phyloP scores from a whole-genome alignment of 768 basidiomycete genomes.

The Tylopilus intermedius region DNA sequence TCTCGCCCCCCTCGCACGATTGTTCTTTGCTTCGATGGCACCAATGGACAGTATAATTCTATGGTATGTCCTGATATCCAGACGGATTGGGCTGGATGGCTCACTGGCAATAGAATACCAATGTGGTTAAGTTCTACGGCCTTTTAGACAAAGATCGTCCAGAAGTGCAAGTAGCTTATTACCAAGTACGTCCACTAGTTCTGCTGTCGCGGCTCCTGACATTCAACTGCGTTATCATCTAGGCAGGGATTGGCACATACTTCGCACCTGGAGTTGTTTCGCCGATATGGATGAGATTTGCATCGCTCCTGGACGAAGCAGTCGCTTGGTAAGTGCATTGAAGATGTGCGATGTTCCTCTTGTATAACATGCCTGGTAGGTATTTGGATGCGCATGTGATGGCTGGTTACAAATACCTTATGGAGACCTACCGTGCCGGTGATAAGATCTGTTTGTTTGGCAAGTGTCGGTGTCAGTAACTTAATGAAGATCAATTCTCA shows the following conservation, averaged over 20 bases:
- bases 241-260: constrained; percentile 48
- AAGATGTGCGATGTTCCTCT: not conserved
- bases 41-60: constrained; percentile 46
- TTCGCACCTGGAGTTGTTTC: constrained; percentile 63
- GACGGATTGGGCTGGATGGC: not conserved
- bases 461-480: constrained; percentile 20
- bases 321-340: constrained; percentile 56
- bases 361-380: constrained; percentile 33
- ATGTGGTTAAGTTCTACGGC: constrained; percentile 65
- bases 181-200: constrained; percentile 47
- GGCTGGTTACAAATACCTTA: constrained; percentile 72
- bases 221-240: not conserved
- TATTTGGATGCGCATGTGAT: constrained; percentile 68
- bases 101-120: constrained; percentile 46
- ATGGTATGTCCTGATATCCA: constrained; percentile 32
- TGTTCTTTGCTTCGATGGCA: constrained; percentile 70
- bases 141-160: constrained; percentile 55
- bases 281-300: constrained; percentile 53
- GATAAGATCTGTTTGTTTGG: constrained; percentile 76
- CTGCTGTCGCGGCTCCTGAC: not conserved
- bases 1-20: constrained; percentile 37
- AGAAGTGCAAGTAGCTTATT: constrained; percentile 60
- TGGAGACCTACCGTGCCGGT: constrained; percentile 70
- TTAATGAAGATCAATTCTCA: constrained; percentile 10
- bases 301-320: constrained; percentile 61